Evolutionary conservation across 768 basidiomycete species (phyloP).

Genomic region (Sistotremastrum suecicum): DNA sequence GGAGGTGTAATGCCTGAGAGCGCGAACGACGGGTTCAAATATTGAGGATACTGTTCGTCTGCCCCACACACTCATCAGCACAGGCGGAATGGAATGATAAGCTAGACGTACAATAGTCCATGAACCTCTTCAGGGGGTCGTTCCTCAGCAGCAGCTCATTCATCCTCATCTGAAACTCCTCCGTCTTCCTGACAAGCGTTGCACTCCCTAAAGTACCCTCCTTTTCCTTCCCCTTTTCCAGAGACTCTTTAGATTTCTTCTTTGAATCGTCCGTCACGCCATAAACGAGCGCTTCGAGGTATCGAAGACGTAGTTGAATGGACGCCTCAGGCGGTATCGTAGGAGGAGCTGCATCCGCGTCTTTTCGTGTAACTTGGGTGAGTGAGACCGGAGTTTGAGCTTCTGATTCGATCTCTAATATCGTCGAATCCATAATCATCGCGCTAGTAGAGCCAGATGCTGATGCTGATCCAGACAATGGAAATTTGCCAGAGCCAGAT

Average conservation of each 20-base stretch:
- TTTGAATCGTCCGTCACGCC: slow-evolving; percentile 41
- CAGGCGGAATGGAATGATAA: not conserved
- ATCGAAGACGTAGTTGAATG: slow-evolving; percentile 59
- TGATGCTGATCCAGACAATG: slow-evolving; percentile 8
- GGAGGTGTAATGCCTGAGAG: slow-evolving; percentile 43
- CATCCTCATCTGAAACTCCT: slow-evolving; percentile 44
- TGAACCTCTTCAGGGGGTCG: slow-evolving; percentile 61
- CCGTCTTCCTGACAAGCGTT: slow-evolving; percentile 43
- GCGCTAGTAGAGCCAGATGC: slow-evolving; percentile 5
- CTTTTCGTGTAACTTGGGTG: slow-evolving; percentile 12
- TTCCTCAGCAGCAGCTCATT: slow-evolving; percentile 46
- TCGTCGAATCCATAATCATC: no score
- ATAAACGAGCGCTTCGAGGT: slow-evolving; percentile 65
- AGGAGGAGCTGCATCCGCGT: slow-evolving; percentile 10
- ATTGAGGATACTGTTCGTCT: slow-evolving; percentile 70
- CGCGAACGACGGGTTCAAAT: slow-evolving; percentile 63
- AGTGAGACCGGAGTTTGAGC: slow-evolving; percentile 3
- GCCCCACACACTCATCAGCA: slow-evolving; percentile 1
- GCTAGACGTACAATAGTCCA: slow-evolving; percentile 47
- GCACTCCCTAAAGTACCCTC: slow-evolving; percentile 30
- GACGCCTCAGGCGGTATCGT: slow-evolving; percentile 53
- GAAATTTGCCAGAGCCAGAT: slow-evolving; percentile 6
- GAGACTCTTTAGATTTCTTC: slow-evolving; percentile 9
- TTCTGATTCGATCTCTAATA: no score
- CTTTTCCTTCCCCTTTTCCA: slow-evolving; percentile 21